Percentiles rank a stretch among this genome's conserved stretches.
Conservation (phyloP, 2,329 filamentous ascomycete genomes). For the Hymenoscyphus linearis region DNA sequence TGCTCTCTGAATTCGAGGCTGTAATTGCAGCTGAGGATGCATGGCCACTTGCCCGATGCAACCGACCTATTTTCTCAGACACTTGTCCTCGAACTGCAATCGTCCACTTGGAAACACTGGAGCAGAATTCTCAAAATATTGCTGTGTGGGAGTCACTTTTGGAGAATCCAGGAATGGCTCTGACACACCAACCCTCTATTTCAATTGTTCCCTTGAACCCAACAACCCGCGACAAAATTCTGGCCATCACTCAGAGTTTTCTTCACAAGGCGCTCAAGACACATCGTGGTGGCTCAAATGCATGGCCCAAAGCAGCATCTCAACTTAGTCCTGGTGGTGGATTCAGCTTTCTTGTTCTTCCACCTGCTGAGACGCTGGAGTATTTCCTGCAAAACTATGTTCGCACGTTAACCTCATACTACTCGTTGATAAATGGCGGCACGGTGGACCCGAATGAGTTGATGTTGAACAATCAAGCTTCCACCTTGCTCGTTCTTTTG, state of each 20-base stretch:
- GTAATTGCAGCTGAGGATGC: constrained; percentile 44
- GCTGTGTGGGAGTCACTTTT: constrained; percentile 41
- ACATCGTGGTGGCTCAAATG: constrained; percentile 45
- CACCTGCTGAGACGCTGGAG: constrained; percentile 60
- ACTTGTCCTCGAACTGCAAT: constrained; percentile 46
- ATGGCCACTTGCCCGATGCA: constrained; percentile 49
- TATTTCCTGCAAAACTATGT: constrained; percentile 63
- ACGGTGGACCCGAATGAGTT: constrained; percentile 62
- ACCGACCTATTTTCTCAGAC: constrained; percentile 40
- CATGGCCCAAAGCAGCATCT: constrained; percentile 25
- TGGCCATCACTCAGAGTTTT: constrained; percentile 67
- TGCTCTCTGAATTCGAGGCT: constrained; percentile 41
- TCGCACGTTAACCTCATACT: constrained; percentile 61
- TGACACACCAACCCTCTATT: constrained; percentile 15
- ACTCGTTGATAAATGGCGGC: constrained; percentile 54
- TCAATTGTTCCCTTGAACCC: constrained; percentile 42
- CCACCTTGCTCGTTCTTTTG: constrained; percentile 60
- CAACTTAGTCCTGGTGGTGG: constrained; percentile 36
- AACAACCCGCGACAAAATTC: constrained; percentile 59
- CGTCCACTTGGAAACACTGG: constrained; percentile 46
- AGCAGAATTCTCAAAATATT: constrained; percentile 44
- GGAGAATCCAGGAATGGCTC: constrained; percentile 1
- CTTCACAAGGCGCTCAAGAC: constrained; percentile 66
- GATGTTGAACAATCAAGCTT: constrained; percentile 60
- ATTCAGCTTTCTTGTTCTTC: constrained; percentile 60